Conservation (phyloP, 192 early-diverging fungal species). For the Backusella mclennaniae region DNA sequence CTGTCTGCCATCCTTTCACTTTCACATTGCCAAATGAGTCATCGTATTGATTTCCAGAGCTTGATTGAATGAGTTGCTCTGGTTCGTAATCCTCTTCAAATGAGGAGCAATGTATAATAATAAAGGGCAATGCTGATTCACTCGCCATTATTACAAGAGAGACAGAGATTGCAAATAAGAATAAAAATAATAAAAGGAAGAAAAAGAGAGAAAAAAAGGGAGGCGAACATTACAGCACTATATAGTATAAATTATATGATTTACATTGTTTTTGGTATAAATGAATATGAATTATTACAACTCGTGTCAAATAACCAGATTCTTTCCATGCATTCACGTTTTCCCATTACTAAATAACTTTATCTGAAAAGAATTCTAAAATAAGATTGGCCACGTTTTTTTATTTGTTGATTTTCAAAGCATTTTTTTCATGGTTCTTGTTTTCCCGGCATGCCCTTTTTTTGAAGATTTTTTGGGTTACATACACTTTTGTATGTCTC, state of each 20-base stretch:
- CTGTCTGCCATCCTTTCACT: slow-evolving; percentile 51
- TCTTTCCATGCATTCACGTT: slow-evolving; percentile 7
- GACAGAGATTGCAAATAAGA: neutral
- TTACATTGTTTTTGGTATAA: neutral
- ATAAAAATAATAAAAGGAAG: neutral
- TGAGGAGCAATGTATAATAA: slow-evolving; percentile 14
- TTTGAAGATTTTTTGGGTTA: neutral
- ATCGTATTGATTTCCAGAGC: slow-evolving; percentile 23
- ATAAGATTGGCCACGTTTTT: neutral
- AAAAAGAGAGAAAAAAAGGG: neutral
- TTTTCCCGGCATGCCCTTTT: neutral
- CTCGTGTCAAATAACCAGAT: slow-evolving; percentile 2
- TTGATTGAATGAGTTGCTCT: slow-evolving; percentile 35
- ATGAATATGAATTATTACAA: slow-evolving; percentile 3
- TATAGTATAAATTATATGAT: neutral
- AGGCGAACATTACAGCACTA: neutral
- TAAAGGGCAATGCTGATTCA: neutral
- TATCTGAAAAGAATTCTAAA: neutral
- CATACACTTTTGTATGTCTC: neutral
- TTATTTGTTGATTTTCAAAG: neutral
- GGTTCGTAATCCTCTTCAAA: slow-evolving; percentile 26
- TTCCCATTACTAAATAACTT: neutral
- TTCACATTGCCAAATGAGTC: slow-evolving; percentile 15
- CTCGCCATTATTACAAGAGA: neutral
- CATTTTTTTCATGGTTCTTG: neutral